Evolutionary conservation across 805 yeast genomes (phyloP).

Genomic region (Metschnikowia proteae): DNA sequence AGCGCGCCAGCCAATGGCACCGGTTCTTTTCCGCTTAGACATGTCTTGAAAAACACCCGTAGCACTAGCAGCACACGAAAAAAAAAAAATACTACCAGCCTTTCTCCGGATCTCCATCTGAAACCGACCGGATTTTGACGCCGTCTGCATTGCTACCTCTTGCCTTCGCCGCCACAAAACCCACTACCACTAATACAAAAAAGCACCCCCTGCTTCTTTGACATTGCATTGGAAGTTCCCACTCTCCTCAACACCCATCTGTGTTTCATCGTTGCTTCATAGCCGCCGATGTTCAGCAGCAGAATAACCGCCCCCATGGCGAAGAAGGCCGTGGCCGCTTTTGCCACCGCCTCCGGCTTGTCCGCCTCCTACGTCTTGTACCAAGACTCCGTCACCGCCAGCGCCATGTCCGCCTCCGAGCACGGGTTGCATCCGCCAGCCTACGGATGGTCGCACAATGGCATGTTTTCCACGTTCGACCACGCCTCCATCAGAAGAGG

Average conservation of each 20-base stretch:
- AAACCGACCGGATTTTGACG: constrained; percentile 1
- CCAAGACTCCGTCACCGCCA: constrained; percentile 81
- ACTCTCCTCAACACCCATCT: not conserved
- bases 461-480: constrained; percentile 87
- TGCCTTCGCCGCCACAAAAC: constrained; percentile 4
- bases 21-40: constrained; percentile 18
- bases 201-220: constrained; percentile 1
- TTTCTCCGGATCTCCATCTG: constrained; percentile 4
- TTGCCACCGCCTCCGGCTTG: constrained; percentile 71
- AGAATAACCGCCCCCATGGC: constrained; percentile 21
- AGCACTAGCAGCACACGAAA: constrained; percentile 1
- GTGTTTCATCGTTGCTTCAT: constrained; percentile 3
- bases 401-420: constrained; percentile 98
- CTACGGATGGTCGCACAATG: constrained; percentile 90
- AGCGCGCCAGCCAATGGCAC: constrained; percentile 20
- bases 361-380: constrained; percentile 79
- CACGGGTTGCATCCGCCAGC: constrained; percentile 97
- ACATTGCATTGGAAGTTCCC: constrained; percentile 3
- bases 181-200: constrained; percentile 2
- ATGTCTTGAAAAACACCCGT: constrained; percentile 6
- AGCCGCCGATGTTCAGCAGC: constrained; percentile 16
- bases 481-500: constrained; percentile 98
- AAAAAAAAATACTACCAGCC: constrained; percentile 8
- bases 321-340: constrained; percentile 55
- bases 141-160: not conserved